Evolutionary conservation across 2,329 filamentous ascomycete genomes (phyloP), one percentile per base, ranked within the genome.

Genomic region (Sporothrix inflata): DNA sequence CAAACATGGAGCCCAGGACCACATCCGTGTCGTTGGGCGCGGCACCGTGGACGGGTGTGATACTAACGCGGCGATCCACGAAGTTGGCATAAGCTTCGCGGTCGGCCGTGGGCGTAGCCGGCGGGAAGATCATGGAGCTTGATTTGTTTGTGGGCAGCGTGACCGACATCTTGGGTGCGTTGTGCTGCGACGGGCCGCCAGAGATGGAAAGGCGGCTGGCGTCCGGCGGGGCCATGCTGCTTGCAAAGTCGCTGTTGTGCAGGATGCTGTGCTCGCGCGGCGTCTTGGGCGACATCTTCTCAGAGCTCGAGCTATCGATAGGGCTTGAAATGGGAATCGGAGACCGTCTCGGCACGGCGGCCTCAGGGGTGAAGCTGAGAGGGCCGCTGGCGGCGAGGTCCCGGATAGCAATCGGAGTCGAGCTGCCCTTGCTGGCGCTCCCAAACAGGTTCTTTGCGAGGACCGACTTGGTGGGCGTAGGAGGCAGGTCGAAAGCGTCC

Each of bases 161-260:
- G 76, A 21, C 85, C 84, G 72, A 61, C 16, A 61, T 34, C 47
- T 55, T 70, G 16, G 42, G 19, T 24, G 45, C 53, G 16, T 60
- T 63, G 60, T 89, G 38, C 38, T 65, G 60, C 9, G 60, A 65
- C 9, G 60, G 60, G 12, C 55, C 55, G 30, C 60, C 91, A 3
- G 93, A 96, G 73, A 97, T 95, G 0, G 94, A 94, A 21, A 97
- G 84, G 51, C 89, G 89, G 80, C 92, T 97, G 0, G 94, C 91
- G 79, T 98, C 94, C 7, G 91, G 90, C 34, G 92, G 91, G 34
- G 90, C 85, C 77, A 93, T 87, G 70, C 30, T 73, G 49, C 51
- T 55, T 0, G 34, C 14, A n/a, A 71, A 60, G 19, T 73, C 72
- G 21, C 69, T 11, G 16, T 34, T 68, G 61, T 69, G 71, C 40